Conservation (phyloP, 306 rosid genomes). For the Dalbergia oliveri region DNA sequence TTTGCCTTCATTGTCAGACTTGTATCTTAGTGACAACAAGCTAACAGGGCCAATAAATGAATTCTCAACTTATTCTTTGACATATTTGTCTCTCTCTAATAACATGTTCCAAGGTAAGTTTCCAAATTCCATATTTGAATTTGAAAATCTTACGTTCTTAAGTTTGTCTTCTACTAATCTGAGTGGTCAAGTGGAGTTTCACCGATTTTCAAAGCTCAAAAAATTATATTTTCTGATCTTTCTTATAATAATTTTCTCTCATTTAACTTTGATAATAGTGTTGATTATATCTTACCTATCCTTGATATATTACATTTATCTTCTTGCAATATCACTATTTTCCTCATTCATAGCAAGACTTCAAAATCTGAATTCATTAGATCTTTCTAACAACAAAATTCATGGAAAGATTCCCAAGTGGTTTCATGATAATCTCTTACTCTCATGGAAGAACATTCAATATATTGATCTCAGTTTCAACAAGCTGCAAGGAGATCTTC, state of each 20-base stretch:
- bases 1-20: too few species aligned
- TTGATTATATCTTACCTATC: neutral
- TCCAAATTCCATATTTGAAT: too few species aligned
- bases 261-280: neutral
- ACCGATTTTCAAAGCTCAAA: slow-evolving; percentile 1
- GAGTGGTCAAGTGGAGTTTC: neutral
- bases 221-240: accelerated
- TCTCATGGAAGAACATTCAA: neutral
- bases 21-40: too few species aligned
- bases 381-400: slow-evolving; percentile 36
- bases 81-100: too few species aligned
- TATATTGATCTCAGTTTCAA: neutral
- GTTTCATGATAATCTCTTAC: neutral
- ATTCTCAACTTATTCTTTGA: too few species aligned
- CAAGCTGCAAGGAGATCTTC: slow-evolving; percentile 33
- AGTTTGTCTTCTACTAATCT: too few species aligned
- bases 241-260: slow-evolving; percentile 1
- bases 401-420: slow-evolving; percentile 36
- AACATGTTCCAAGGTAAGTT: too few species aligned
- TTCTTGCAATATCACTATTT: slow-evolving; percentile 29
- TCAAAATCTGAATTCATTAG: accelerated
- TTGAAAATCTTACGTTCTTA: too few species aligned
- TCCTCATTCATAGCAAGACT: slow-evolving; percentile 29
- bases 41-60: too few species aligned
- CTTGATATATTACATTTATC: neutral